Conservation (phyloP, 176 grass and related monocot species). For the barley (Hordeum vulgare) region DNA sequence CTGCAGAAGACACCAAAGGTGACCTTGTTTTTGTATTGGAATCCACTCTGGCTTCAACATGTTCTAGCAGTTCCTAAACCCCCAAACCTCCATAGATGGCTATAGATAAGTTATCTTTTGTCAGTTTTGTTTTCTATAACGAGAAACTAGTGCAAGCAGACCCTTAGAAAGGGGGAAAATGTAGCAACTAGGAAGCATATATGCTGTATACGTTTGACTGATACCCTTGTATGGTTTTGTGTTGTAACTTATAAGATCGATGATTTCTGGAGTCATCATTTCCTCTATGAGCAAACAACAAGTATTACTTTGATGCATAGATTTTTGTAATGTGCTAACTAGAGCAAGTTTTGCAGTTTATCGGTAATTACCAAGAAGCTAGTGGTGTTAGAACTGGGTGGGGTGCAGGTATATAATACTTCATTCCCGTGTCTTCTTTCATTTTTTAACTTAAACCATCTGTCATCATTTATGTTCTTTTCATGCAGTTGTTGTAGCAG, state of each 20-base stretch:
- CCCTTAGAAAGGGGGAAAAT: neutral
- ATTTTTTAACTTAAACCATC: neutral
- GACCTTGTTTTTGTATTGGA: neutral
- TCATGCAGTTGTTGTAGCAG: constrained; percentile 71
- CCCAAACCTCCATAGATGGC: neutral
- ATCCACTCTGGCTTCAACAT: neutral
- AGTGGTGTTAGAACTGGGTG: constrained; percentile 85
- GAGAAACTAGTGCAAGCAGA: neutral
- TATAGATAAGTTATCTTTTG: neutral
- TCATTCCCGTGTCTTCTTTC: neutral
- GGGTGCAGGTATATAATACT: constrained; percentile 77
- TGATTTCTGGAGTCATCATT: neutral
- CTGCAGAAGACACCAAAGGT: neutral
- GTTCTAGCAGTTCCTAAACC: neutral
- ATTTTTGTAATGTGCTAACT: constrained; percentile 21
- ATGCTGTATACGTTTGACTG: neutral
- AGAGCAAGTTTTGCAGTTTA: constrained; percentile 53
- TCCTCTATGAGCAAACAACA: neutral
- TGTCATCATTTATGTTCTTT: constrained; percentile 9
- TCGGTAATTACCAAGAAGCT: constrained; percentile 93
- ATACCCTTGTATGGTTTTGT: neutral
- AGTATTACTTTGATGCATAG: neutral
- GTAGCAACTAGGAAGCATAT: neutral
- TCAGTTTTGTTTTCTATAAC: neutral
- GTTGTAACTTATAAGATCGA: neutral